These are phyloP conservation scores for Cryphonectria radicalis DNA, from an alignment of 2,329 filamentous ascomycete genomes.

Conservation along the genomic window DNA sequence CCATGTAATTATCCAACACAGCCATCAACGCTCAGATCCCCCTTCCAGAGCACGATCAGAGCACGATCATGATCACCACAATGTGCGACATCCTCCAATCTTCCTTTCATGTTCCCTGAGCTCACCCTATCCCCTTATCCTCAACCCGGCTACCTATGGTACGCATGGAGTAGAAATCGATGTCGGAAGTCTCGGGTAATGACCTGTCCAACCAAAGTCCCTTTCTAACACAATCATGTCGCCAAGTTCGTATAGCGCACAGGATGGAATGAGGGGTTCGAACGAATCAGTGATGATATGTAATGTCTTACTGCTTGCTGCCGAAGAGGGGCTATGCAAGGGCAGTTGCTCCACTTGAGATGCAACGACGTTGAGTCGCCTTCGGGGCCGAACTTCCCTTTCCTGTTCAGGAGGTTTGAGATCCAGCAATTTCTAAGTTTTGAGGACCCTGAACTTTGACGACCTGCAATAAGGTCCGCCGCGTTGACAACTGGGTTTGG, in stretches of 20 bases:
- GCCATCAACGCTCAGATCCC: no score
- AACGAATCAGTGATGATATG: neutral
- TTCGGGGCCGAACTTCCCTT: neutral
- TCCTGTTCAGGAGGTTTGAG: neutral
- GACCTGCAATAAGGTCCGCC: neutral
- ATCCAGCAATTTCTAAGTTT: neutral
- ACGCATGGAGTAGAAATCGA: neutral
- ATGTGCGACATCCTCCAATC: no score
- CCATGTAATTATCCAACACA: neutral
- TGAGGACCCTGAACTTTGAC: neutral
- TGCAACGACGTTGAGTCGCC: neutral
- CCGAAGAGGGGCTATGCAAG: neutral
- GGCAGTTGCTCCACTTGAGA: neutral
- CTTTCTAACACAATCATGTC: neutral
- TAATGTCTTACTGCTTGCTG: neutral
- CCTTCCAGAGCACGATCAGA: no score
- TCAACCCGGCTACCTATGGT: neutral
- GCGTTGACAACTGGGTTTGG: neutral
- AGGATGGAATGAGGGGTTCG: neutral
- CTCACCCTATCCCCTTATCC: neutral
- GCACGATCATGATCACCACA: no score
- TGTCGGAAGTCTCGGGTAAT: neutral
- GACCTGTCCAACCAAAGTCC: neutral
- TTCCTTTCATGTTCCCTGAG: no score
- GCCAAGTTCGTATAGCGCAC: neutral